Percentiles rank a stretch among this genome's conserved stretches.
phyloP scores from a whole-genome alignment of 768 basidiomycete genomes.

The Auriscalpium orientale region DNA sequence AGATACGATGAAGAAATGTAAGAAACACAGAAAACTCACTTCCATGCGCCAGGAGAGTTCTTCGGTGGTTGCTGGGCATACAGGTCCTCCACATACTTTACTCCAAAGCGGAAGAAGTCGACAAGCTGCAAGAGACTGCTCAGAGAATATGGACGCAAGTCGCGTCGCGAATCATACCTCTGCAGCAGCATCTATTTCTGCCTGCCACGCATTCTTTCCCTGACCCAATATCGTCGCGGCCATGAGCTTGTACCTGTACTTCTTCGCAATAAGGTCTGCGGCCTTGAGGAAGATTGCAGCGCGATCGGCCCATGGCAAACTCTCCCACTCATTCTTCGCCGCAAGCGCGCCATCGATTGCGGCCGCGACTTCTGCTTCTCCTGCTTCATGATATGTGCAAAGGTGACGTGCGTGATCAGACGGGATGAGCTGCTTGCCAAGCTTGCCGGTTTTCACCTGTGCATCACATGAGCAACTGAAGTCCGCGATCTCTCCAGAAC shows the following conservation, averaged over 20 bases:
- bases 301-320: slow-evolving; percentile 91
- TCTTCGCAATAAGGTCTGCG: slow-evolving; percentile 90
- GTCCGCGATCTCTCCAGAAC: neutral
- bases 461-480: neutral
- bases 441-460: slow-evolving; percentile 74
- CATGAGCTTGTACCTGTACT: slow-evolving; percentile 91
- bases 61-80: slow-evolving; percentile 85
- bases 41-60: slow-evolving; percentile 87
- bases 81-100: slow-evolving; percentile 93
- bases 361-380: slow-evolving; percentile 58
- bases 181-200: slow-evolving; percentile 97
- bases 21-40: slow-evolving; percentile 48
- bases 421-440: slow-evolving; percentile 76
- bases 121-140: slow-evolving; percentile 40
- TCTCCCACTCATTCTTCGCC: slow-evolving; percentile 88
- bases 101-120: slow-evolving; percentile 96
- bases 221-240: slow-evolving; percentile 98
- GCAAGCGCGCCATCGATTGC: slow-evolving; percentile 87
- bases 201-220: slow-evolving; percentile 99
- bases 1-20: neutral
- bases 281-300: slow-evolving; percentile 98
- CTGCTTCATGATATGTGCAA: slow-evolving; percentile 85
- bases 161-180: slow-evolving; percentile 49
- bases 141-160: no score
- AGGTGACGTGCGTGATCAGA: slow-evolving; percentile 79